phyloP scores from a whole-genome alignment of 2,329 filamentous ascomycete genomes.

The Paecilomyces variotii region DNA sequence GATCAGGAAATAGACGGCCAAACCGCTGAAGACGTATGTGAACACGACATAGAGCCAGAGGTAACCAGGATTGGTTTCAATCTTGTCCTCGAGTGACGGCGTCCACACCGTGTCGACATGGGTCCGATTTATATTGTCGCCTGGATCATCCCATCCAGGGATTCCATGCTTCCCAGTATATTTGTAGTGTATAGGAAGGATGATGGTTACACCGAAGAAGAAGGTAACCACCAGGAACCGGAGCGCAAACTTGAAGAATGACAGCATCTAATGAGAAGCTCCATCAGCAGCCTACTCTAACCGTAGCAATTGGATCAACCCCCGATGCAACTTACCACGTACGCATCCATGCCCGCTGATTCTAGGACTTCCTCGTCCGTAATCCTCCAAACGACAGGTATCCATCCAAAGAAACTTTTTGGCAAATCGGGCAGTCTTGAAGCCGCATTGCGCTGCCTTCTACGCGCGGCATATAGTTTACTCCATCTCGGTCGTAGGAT shows the following conservation, averaged over 20 bases:
- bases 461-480: constrained; percentile 79
- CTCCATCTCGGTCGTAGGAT: constrained; percentile 86
- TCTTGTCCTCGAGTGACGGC: constrained; percentile 8
- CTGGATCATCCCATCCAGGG: constrained; percentile 28
- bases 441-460: constrained; percentile 61
- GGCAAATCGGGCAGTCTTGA: constrained; percentile 68
- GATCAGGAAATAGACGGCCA: constrained; percentile 77
- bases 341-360: constrained; percentile 88
- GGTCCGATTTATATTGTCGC: constrained; percentile 22
- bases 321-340: constrained; percentile 57
- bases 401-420: constrained; percentile 86
- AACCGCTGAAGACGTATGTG: constrained; percentile 78
- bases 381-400: constrained; percentile 73
- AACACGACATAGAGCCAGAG: constrained; percentile 94
- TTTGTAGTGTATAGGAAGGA: constrained; percentile 75
- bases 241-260: constrained; percentile 93
- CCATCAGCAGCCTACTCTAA: neutral
- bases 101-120: neutral
- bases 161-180: constrained; percentile 44
- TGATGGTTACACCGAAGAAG: constrained; percentile 70
- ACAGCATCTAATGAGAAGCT: constrained; percentile 59
- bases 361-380: constrained; percentile 83
- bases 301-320: neutral
- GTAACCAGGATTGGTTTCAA: constrained; percentile 43
- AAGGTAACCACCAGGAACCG: constrained; percentile 72